phyloP scores from a whole-genome alignment of 495 filamentous ascomycete species.

The Neurospora sp. region DNA sequence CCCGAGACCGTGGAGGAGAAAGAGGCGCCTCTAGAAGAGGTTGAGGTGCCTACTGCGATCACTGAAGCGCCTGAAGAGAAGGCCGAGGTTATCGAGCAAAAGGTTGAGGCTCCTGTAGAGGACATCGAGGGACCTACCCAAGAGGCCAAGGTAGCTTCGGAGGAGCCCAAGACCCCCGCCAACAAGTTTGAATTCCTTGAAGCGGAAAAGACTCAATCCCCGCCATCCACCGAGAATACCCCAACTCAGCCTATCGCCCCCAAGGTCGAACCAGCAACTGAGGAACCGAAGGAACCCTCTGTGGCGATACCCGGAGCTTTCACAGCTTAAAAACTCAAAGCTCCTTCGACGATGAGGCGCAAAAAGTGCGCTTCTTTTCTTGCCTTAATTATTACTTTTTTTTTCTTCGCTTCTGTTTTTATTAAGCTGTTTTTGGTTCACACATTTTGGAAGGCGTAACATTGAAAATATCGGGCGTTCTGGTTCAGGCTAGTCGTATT shows the following conservation, averaged over 20 bases:
- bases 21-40: background rate
- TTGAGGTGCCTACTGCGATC: background rate
- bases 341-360: background rate
- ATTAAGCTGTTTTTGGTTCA: background rate
- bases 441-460: background rate
- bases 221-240: background rate
- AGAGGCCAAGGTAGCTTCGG: background rate
- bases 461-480: background rate
- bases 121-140: background rate
- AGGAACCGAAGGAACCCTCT: constrained; percentile 1
- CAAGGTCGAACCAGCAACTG: background rate
- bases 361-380: background rate
- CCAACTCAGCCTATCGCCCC: background rate
- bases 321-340: background rate
- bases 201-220: background rate
- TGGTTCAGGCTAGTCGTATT: background rate
- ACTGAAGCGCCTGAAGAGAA: background rate
- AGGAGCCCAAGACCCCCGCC: background rate
- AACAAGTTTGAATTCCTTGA: background rate
- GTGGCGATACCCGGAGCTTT: constrained; percentile 8
- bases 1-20: background rate
- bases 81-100: background rate
- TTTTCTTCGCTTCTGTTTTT: background rate
- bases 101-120: background rate
- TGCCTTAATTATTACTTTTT: background rate